These are phyloP conservation scores for Musa balbisiana DNA, from an alignment of 202 grass and related monocot species.

Conservation along the genomic window DNA sequence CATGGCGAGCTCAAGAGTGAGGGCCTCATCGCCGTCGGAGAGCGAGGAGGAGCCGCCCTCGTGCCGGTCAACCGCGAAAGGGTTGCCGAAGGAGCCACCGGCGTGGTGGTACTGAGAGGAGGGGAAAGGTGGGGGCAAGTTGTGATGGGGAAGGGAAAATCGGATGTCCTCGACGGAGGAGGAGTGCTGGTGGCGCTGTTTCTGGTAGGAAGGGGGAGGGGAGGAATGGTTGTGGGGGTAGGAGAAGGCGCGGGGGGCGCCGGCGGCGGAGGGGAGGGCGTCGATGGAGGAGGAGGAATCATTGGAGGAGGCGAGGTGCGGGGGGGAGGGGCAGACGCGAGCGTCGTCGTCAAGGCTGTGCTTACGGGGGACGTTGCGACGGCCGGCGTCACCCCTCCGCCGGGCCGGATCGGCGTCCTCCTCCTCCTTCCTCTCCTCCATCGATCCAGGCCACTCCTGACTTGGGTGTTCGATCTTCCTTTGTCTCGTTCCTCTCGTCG, in stretches of 20 bases:
- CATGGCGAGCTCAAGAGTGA: constrained; percentile 75
- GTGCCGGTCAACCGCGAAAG: constrained; percentile 12
- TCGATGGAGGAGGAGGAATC: background rate
- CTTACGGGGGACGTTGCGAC: constrained; percentile 4
- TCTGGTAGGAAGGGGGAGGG: background rate
- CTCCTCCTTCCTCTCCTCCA: constrained; percentile 9
- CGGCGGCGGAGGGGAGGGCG: constrained; percentile 23
- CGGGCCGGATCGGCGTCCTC: constrained; percentile 25
- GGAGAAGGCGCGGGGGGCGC: constrained; percentile 31
- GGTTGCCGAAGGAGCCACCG: constrained; percentile 34
- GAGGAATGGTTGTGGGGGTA: constrained; percentile 9
- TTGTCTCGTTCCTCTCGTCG: too few relatives aligned
- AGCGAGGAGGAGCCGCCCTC: constrained; percentile 10
- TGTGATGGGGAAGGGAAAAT: background rate
- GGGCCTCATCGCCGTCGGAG: constrained; percentile 40
- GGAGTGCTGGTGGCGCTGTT: constrained; percentile 23
- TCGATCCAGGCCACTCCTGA: background rate
- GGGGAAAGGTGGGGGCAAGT: background rate
- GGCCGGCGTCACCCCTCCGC: constrained; percentile 44
- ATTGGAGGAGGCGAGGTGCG: too few relatives aligned
- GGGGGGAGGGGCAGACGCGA: background rate
- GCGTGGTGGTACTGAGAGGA: constrained; percentile 8
- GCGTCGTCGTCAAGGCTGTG: background rate
- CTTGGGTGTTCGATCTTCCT: too few relatives aligned
- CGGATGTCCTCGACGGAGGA: constrained; percentile 6